Evolutionary conservation across 106 monocot genomes (phyloP), one percentile per base, ranked within the genome.

Genomic region (Ottelia alismoides): DNA sequence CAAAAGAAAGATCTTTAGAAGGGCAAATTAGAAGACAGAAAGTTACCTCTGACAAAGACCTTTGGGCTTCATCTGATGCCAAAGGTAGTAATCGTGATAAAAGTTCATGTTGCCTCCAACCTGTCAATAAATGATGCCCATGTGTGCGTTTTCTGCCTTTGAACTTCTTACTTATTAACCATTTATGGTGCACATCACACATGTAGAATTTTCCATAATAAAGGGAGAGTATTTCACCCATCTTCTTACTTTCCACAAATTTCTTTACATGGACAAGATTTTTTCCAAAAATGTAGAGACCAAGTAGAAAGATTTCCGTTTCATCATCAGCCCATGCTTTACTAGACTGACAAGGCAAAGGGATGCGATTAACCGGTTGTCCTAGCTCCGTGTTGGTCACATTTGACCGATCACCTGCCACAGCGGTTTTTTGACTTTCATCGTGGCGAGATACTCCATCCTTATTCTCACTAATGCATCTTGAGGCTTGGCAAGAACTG

Each of bases 181-280:
- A 96, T 70, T 72, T 84, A 21, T 55, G 72, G 12, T 89, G 66
- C 44, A 45, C 65, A 64, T 78, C 79, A 46, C 82, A 85, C 51
- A 71, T 85, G 47, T 82, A 98, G 44, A 98, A 98, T 3, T 77
- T 75, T 58, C 89, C 88, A 66, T 98, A 98, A 60, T 89, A 98
- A 52, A 82, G 85, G 9, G 82, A 66, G 24, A 98, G 49, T 45
- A 98, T 61, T 59, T 82, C 75, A 17, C 82, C 85, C 81, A 82
- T 85, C 22, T 44, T 63, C 61, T 82, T 85, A 46, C 31, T 56
- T 28, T 73, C 75, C 20, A 85, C 21, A 53, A 98, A 98, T 22
- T 65, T 82, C 30, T 58, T 69, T 28, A 89, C 68, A 48, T 63
- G 65, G 47, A 64, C 45, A 29, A 98, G 77, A 68, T 89, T 79